A percentile compares a stretch with the other conserved stretches of the same genome.
Conservation (phyloP, 2,329 filamentous ascomycete genomes). For the Paracorniculantispora psalliotae region DNA sequence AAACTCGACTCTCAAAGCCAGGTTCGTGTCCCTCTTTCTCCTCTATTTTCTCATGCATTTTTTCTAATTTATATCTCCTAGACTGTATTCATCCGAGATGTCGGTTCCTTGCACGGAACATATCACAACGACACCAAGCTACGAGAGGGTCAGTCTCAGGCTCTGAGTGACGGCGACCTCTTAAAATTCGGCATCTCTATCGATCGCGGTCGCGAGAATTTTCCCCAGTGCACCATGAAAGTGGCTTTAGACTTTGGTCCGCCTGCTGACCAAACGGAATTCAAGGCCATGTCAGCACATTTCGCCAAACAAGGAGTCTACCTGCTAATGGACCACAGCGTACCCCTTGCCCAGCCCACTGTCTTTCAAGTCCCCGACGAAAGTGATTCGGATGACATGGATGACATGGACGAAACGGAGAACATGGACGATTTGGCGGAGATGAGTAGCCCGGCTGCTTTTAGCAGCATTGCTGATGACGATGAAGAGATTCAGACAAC, state of each 20-base stretch:
- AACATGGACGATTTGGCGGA: neutral
- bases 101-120: conserved; percentile 50
- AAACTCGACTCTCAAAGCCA: conserved; percentile 37
- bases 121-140: conserved; percentile 35
- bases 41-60: neutral
- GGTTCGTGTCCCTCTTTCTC: conserved; percentile 30
- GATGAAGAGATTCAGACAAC: neutral
- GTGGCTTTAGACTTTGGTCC: conserved; percentile 27
- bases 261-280: conserved; percentile 18
- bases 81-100: conserved; percentile 42
- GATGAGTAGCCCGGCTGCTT: neutral
- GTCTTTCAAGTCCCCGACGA: conserved; percentile 42
- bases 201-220: conserved; percentile 29
- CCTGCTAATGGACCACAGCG: conserved; percentile 17
- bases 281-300: neutral
- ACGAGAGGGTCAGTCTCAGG: conserved; percentile 12
- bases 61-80: conserved; percentile 26
- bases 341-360: conserved; percentile 20
- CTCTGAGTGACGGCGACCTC: conserved; percentile 25
- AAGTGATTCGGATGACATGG: conserved; percentile 27
- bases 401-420: neutral
- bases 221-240: conserved; percentile 34
- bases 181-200: conserved; percentile 34
- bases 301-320: neutral
- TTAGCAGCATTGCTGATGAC: conserved; percentile 23